These are phyloP conservation scores for Symmetrospora coprosmae DNA, from an alignment of 768 basidiomycete species.

Conservation along the genomic window DNA sequence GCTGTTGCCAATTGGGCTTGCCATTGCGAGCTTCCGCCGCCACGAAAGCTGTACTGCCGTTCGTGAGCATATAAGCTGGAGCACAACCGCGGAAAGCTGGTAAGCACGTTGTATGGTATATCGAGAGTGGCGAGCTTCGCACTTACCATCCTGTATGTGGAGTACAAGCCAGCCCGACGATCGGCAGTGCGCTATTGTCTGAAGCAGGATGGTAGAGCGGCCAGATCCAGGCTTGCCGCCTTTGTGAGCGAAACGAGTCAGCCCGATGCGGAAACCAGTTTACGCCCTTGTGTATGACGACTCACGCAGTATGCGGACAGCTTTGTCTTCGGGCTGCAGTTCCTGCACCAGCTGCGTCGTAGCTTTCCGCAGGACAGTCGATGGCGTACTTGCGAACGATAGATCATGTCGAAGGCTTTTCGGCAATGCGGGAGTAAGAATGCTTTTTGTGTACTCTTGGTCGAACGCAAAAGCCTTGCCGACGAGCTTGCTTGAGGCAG, in stretches of 20 bases:
- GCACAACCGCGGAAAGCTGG: neutral
- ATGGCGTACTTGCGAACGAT: neutral
- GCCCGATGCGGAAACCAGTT: too few relatives aligned
- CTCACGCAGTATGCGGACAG: too few relatives aligned
- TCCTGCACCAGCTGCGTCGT: neutral
- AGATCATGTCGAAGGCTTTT: neutral
- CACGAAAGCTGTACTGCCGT: neutral
- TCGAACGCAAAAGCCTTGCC: neutral
- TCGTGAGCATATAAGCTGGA: neutral
- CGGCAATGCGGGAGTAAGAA: neutral
- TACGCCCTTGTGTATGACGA: neutral
- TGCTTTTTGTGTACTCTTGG: neutral
- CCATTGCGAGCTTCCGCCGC: slow-evolving; percentile 2
- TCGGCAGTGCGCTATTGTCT: slow-evolving; percentile 3
- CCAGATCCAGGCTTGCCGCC: slow-evolving; percentile 5
- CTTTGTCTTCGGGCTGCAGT: too few relatives aligned
- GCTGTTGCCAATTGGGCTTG: neutral
- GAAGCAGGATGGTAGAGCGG: neutral
- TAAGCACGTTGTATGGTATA: neutral
- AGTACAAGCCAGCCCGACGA: neutral
- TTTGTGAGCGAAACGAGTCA: too few relatives aligned
- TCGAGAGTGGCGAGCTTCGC: too few relatives aligned
- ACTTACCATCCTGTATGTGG: slow-evolving; percentile 4
- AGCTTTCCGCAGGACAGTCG: slow-evolving; percentile 6
- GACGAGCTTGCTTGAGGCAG: too few relatives aligned